Percentiles rank a stretch among this genome's conserved stretches.
Conservation (phyloP, 306 rosid genomes). For the Begonia masoniana region DNA sequence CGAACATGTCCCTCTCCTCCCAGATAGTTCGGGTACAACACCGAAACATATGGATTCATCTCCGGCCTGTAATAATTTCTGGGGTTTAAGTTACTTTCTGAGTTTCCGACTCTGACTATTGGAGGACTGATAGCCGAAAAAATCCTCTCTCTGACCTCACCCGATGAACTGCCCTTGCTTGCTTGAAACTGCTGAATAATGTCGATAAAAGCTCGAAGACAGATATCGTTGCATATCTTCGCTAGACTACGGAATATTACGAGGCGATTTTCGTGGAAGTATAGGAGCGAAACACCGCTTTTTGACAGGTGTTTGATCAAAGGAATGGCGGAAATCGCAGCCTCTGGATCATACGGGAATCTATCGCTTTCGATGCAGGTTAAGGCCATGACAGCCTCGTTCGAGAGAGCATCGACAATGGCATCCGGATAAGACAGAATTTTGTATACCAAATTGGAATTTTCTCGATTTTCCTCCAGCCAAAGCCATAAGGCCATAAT, state of each 20-base stretch:
- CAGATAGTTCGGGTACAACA: too few species aligned
- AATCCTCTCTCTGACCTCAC: too few species aligned
- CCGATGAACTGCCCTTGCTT: background rate
- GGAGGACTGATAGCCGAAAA: too few species aligned
- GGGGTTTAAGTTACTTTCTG: too few species aligned
- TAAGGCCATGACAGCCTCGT: constrained; percentile 27
- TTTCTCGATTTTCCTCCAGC: constrained; percentile 22
- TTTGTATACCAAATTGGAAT: constrained; percentile 14
- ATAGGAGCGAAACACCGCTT: constrained; percentile 12
- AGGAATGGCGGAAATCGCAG: constrained; percentile 11
- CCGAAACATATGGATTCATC: too few species aligned
- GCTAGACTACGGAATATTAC: constrained; percentile 15
- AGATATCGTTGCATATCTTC: constrained; percentile 17
- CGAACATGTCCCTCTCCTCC: too few species aligned
- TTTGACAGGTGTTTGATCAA: constrained; percentile 18
- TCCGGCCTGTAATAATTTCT: too few species aligned
- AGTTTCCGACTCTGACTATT: too few species aligned
- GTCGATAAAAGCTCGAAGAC: constrained; percentile 35
- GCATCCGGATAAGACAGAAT: constrained; percentile 18
- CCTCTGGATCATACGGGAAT: background rate
- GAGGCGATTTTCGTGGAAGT: constrained; percentile 22
- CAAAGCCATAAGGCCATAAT: constrained; percentile 57
- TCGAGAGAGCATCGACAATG: constrained; percentile 15
- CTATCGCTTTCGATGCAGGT: constrained; percentile 21
- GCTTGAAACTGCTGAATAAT: constrained; percentile 10